Evolutionary conservation across 148 eudicot genomes (phyloP), one percentile per base, ranked within the genome.

Genomic region (Amaranthus cruentus): DNA sequence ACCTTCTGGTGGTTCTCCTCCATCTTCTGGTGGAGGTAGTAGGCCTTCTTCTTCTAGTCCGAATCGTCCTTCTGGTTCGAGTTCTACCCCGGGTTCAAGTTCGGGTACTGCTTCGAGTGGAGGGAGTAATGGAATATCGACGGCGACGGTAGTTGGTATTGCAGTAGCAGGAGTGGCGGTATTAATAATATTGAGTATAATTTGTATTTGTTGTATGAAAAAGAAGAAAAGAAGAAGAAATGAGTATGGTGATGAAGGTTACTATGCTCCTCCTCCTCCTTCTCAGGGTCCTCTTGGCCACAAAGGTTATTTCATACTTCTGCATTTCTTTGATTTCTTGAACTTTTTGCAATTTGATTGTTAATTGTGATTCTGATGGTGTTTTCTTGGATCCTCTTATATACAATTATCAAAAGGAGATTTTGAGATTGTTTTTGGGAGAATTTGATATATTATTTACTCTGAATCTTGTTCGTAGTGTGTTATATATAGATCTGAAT

Each of bases 71-170:
- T 58, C 74, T 47, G 13, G 56, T 14, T 61, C 60, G 7, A 9
- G 70, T 49, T 44, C 8, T 3, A 68, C 51, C 11, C 11, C 78
- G 43, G 7, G 71, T 14, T 28, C 71, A 0, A 47, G 56, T 4
- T 15, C 70, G 10, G 55, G 51, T 15, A 47, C 43, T 0, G 55
- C 47, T 42, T 54, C 63, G 47, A 47, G 14, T 9, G 74, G 81
- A 5, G 66, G 59, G 13, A 64, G 62, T 9, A 75, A 68, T 66
- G 84, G 86, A 3, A 64, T 91, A 9, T 86, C 97, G 10, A 86
- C 92, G 7, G 89, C 89, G 21, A 78, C 76, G 11, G 88, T 91
- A 1, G 90, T 89, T 38, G 97, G 97, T 14, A 86, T 91, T 15
- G 92, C 94, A 2, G 55, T 91, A 2, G 97, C 90, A 5, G 92